Base-by-base conservation (phyloP, 169 alveolate genomes). In the Plasmodium coatneyi region DNA sequence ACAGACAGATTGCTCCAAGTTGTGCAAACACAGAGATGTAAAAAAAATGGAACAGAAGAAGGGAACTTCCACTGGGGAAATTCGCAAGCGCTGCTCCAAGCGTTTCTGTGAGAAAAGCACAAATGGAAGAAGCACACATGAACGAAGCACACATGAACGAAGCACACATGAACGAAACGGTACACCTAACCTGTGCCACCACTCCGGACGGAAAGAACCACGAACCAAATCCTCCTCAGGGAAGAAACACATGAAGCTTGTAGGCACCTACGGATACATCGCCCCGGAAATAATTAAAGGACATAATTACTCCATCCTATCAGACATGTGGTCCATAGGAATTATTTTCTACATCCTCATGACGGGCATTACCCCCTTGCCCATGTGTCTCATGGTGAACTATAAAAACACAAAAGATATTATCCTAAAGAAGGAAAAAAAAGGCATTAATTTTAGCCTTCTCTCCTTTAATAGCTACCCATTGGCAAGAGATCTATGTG, bases 301-400 rank as follows among this genome's bases (percentile, higher is more conserved):
- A 7, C 97, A 93, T 74, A 97, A 96, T 10, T 97, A 97, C 82
- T 86, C 99, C 14, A 71, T 97, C 32, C 97, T 97, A 43, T 97
- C 98, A 5, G 99, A 98, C 89, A 89, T 98, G 95, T 98, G 99
- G 99, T 95, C 98, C 52, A 96, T 98, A 1, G 99, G 99, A 80
- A 96, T 98, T 34, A 98, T 98, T 36, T 95, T 98, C 25, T 98
- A 97, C 89, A 98, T 97, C 56, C 92, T 98, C 14, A 97, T 98
- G 98, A 97, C 99, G 49, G 99, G 99, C 0, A 95, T 97, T 14
- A 98, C 99, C 5, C 99, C 99, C 28, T 93, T 97, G n/a, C 96
- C 98, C 34, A 97, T 97, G 98, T 98, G 97, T 71, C 81, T 93
- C 60, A 97, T 97, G 98, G 94, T 96, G 79, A 97, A 97, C 83